These are phyloP conservation scores for Epichloe gansuensis DNA, from an alignment of 2,329 filamentous ascomycete genomes.

Conservation along the genomic window DNA sequence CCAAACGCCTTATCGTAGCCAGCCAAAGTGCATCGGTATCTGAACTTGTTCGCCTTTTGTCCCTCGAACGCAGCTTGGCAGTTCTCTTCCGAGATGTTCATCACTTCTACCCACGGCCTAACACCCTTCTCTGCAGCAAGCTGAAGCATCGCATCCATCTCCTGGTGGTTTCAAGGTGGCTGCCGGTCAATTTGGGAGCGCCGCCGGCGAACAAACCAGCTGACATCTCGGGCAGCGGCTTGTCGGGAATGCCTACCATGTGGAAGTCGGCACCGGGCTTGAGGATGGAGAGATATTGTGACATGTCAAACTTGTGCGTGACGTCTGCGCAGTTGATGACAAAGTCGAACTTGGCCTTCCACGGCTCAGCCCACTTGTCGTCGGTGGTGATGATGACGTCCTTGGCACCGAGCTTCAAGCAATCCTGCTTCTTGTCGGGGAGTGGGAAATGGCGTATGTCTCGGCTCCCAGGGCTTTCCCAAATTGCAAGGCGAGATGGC, in stretches of 20 bases:
- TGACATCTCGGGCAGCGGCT: constrained; percentile 31
- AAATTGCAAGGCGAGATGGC: constrained; percentile 61
- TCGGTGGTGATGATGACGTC: constrained; percentile 34
- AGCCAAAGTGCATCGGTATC: constrained; percentile 59
- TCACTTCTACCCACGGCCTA: constrained; percentile 44
- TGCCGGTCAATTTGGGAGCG: constrained; percentile 37
- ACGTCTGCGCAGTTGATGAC: constrained; percentile 38
- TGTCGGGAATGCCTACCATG: constrained; percentile 43
- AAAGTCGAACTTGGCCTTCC: constrained; percentile 38
- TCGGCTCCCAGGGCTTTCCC: constrained; percentile 59
- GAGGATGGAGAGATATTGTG: constrained; percentile 36
- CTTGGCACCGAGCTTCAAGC: constrained; percentile 49
- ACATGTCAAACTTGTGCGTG: constrained; percentile 42
- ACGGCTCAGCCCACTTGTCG: constrained; percentile 45
- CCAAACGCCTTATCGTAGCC: constrained; percentile 54
- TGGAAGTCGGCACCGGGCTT: constrained; percentile 44
- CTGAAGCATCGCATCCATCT: constrained; percentile 46
- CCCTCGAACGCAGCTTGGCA: constrained; percentile 58
- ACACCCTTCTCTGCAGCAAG: constrained; percentile 44
- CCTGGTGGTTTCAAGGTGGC: constrained; percentile 47
- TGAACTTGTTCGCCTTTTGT: constrained; percentile 58
- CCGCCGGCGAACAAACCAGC: constrained; percentile 36
- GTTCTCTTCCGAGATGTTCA: constrained; percentile 54
- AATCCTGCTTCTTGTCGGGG: constrained; percentile 46
- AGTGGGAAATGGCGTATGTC: constrained; percentile 51